Conservation (phyloP, 2,329 filamentous ascomycete genomes). For the Fusarium sp. region DNA sequence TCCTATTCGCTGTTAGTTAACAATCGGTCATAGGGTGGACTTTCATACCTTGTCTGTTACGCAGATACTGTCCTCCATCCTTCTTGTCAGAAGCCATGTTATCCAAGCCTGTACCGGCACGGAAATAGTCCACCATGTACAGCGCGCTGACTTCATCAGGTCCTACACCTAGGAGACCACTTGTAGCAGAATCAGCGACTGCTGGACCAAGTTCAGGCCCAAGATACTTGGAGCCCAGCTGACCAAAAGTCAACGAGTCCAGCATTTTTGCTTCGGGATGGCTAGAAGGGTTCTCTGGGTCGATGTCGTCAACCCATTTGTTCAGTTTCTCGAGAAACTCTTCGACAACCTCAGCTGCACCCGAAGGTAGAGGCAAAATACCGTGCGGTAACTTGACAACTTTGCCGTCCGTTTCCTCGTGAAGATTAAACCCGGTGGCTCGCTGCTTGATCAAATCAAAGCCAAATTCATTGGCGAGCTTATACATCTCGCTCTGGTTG, state of each 20-base stretch:
- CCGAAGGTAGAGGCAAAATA: slow-evolving; percentile 4
- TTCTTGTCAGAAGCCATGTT: slow-evolving; percentile 36
- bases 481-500: slow-evolving; percentile 36
- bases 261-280: slow-evolving; percentile 20
- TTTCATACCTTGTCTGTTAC: slow-evolving; percentile 37
- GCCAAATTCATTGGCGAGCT: slow-evolving; percentile 27
- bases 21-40: too few species aligned
- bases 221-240: slow-evolving; percentile 10
- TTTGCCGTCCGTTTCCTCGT: slow-evolving; percentile 18
- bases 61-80: slow-evolving; percentile 41
- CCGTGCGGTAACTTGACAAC: slow-evolving; percentile 25
- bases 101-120: slow-evolving; percentile 31
- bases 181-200: slow-evolving; percentile 11
- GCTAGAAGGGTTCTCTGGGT: slow-evolving; percentile 11
- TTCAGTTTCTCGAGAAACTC: slow-evolving; percentile 12
- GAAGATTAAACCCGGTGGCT: slow-evolving; percentile 17
- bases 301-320: slow-evolving; percentile 14
- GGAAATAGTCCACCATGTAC: slow-evolving; percentile 38
- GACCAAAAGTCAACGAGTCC: slow-evolving; percentile 19
- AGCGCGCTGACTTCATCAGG: slow-evolving; percentile 35
- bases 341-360: slow-evolving; percentile 12
- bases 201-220: slow-evolving; percentile 13
- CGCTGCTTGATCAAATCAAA: slow-evolving; percentile 37
- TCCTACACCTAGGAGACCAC: slow-evolving; percentile 33
- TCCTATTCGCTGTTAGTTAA: slow-evolving; percentile 10